A percentile compares a stretch with the other conserved stretches of the same genome.
Evolutionary conservation across 495 filamentous ascomycete species (phyloP).

Genomic region (Penicillium atrosanguineum): DNA sequence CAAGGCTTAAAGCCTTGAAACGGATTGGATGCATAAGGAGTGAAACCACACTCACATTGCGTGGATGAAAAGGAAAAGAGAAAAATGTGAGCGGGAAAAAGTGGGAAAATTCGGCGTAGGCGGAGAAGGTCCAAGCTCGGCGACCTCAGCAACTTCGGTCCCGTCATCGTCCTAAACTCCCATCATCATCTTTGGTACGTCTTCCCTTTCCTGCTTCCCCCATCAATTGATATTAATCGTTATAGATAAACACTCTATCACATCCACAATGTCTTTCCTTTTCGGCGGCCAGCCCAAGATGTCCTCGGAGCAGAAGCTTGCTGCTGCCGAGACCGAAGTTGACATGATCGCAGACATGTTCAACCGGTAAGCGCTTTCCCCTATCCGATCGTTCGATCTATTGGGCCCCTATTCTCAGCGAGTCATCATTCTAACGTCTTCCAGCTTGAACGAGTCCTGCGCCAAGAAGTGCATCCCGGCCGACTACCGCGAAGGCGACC

Average conservation of each 20-base stretch:
- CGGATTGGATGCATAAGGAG: conserved; percentile 39
- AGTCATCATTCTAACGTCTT: background rate
- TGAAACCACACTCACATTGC: conserved; percentile 19
- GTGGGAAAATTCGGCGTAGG: conserved; percentile 22
- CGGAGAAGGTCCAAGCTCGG: conserved; percentile 35
- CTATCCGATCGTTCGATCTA: background rate
- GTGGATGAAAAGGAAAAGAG: conserved; percentile 13
- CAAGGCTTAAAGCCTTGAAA: conserved; percentile 30
- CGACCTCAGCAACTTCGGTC: conserved; percentile 18
- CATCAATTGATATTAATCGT: background rate
- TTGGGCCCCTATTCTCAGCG: background rate
- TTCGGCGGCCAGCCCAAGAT: conserved; percentile 82
- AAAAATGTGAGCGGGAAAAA: conserved; percentile 17
- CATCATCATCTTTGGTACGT: conserved; percentile 2
- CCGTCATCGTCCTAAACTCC: conserved; percentile 1
- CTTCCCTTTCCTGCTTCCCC: background rate
- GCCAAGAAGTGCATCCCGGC: conserved; percentile 85
- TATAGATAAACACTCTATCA: background rate
- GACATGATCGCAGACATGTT: conserved; percentile 97
- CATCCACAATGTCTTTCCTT: conserved; percentile 84
- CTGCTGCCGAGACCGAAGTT: conserved; percentile 84
- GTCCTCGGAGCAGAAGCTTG: conserved; percentile 92
- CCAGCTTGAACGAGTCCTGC: conserved; percentile 84
- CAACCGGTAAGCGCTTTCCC: conserved; percentile 62
- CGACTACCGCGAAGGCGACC: conserved; percentile 89